phyloP scores from a whole-genome alignment of 2,329 filamentous ascomycete genomes.

The Sclerotinia glacialis region DNA sequence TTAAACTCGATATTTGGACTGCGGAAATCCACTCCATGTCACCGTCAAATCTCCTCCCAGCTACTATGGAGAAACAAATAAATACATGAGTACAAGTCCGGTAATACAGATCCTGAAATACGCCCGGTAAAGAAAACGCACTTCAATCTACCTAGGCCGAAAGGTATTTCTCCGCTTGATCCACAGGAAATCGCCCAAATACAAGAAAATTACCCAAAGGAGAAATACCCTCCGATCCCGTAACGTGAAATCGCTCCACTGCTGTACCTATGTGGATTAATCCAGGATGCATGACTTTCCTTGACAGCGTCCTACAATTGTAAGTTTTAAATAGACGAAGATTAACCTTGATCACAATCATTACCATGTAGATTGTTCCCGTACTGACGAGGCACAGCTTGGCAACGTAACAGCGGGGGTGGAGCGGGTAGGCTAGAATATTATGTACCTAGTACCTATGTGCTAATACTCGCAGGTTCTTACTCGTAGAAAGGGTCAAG shows the following conservation, averaged over 20 bases:
- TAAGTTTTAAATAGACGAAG: not conserved
- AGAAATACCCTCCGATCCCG: not conserved
- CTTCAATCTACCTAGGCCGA: not conserved
- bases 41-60: not conserved
- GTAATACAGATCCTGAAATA: not conserved
- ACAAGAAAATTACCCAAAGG: not conserved
- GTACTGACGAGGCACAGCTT: conserved; percentile 5
- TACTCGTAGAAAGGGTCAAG: not conserved
- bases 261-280: conserved; percentile 4
- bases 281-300: not conserved
- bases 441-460: not conserved
- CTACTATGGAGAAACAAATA: conserved; percentile 3
- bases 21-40: not conserved
- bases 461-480: conserved; percentile 9
- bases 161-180: not conserved
- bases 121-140: conserved; percentile 2
- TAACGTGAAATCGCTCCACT: conserved; percentile 7
- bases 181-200: not conserved
- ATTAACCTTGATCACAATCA: not conserved
- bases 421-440: conserved; percentile 2
- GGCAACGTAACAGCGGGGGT: conserved; percentile 13
- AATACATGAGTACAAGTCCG: conserved; percentile 2
- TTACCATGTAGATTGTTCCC: conserved; percentile 3
- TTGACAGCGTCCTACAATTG: not conserved
- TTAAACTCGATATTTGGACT: not conserved